phyloP scores from a whole-genome alignment of 176 grass and related monocot species.

The Musa troglodytarum region DNA sequence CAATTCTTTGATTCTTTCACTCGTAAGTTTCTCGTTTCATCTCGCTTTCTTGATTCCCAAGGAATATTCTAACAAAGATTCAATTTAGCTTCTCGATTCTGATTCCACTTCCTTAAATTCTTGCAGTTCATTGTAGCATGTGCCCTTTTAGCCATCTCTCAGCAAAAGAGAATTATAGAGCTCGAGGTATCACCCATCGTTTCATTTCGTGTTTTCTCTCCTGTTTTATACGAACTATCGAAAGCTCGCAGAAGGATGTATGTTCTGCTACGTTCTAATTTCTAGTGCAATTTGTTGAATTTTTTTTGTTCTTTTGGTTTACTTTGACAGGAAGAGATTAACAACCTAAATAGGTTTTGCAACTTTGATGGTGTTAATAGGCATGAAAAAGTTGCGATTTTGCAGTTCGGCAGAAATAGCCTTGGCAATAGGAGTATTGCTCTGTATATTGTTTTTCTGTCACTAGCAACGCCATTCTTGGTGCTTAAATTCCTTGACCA shows the following conservation, averaged over 20 bases:
- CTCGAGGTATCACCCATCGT: constrained; percentile 44
- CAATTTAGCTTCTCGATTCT: constrained; percentile 7
- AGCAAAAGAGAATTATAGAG: constrained; percentile 50
- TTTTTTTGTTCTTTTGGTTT: neutral
- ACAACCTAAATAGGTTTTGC: constrained; percentile 31
- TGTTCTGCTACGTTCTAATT: neutral
- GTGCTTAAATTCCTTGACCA: constrained; percentile 56
- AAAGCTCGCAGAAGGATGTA: neutral
- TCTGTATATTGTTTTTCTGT: constrained; percentile 40
- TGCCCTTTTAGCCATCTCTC: constrained; percentile 52
- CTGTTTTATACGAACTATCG: neutral
- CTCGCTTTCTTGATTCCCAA: neutral
- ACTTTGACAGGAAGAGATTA: constrained; percentile 47
- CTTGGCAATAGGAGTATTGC: constrained; percentile 30
- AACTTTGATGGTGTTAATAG: constrained; percentile 10
- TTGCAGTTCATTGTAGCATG: constrained; percentile 36
- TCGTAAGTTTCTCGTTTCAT: constrained; percentile 42
- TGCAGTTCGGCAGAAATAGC: constrained; percentile 12
- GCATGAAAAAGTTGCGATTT: constrained; percentile 19
- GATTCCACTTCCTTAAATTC: constrained; percentile 9
- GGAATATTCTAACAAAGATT: constrained; percentile 4
- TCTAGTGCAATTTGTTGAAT: constrained; percentile 9
- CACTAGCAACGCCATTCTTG: constrained; percentile 35
- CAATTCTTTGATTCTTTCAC: constrained; percentile 47
- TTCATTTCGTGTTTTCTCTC: neutral